Evolutionary conservation across 2,329 filamentous ascomycete genomes (phyloP), one percentile per base, ranked within the genome.

Genomic region (Chrysosphaeria jannelii): DNA sequence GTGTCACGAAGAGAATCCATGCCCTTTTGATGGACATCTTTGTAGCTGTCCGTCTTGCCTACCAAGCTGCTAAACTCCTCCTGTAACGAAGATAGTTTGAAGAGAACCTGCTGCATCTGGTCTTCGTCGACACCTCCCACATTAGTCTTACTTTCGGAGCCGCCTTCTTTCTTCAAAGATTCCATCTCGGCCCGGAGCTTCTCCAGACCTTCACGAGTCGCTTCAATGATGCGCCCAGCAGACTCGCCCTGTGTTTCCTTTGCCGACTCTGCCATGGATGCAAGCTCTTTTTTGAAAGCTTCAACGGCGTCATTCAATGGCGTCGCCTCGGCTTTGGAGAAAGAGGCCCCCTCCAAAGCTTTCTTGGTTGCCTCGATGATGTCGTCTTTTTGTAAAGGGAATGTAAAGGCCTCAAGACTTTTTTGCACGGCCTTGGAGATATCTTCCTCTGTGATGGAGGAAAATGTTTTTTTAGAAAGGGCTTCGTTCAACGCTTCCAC

Each of bases 221-320:
- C 72, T 39, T 85, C 74, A 4, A 91, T 51, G 8, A 89, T 65
- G 39, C 90, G 75, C 40, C 90, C 78, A 0, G 76, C 81, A 38
- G 85, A 75, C 27, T 65, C 58, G 19, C 70, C 74, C 33, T 65
- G 74, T 30, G 70, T 67, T 34, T 81, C 61, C 39, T 79, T 78
- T 8, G 59, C 54, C 34, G 65, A 61, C 14, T 64, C 53, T 0
- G 60, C 62, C 3, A 62, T 47, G 3, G 52, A 47, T 31, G 48
- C 51, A 39, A 69, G 63, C 35, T 68, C 62, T 2, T 49, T 44
- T 18, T 48, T 53, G 44, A 69, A 50, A 28, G 47, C 48, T 3
- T 59, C 50, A 43, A 63, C 53, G 14, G 79, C 62, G 22, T 79
- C 70, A 14, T 64, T 48, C 2, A 71, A 48, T 5, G 58, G 53